Base-by-base conservation (phyloP, 2,329 filamentous ascomycete genomes). In the Talaromyces rugulosus region DNA sequence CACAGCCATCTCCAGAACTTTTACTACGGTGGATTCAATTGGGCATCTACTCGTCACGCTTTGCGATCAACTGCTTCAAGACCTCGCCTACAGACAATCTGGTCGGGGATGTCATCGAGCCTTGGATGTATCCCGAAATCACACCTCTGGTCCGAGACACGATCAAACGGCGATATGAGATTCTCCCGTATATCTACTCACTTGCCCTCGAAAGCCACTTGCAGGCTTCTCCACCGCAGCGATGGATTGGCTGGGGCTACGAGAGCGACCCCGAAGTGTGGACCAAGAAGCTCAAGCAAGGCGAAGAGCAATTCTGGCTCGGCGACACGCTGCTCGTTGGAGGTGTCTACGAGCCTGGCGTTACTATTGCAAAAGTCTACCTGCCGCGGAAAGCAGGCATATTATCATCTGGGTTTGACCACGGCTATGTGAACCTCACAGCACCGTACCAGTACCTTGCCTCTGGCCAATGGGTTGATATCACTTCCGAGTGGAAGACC, bases 41-140 rank as follows among this genome's bases (percentile, higher is more conserved):
- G 1, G 89, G 88, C 5, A 84, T 87, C 63, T 84, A 90, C 75
- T 88, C 87, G 1, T 83, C 86, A 0, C 85, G 89, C 0, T 91
- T 91, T 67, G 87, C 89, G 11, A 91, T 91, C 77, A 91, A 91
- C 74, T 91, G 89, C 74, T 91, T 88, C 83, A 91, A 91, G 76
- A 91, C 89, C 0, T 84, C 83, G 0, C 81, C 84, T 0, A 77
- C 83, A 0, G 86, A 91, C 72, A 90, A 87, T 67, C 79, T 80
- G 0, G 81, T 89, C 28, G 89, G 89, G 7, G 88, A 89, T 40
- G 88, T 91, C 0, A 91, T 91, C 62, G 88, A 91, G 75, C 89
- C 89, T 0, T 91, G 88, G 87, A 90, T 91, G 87, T 89, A 91
- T 68, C 86, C 87, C 0, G 83, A 87, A 40, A 86, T 87, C 31